phyloP scores from a whole-genome alignment of 768 basidiomycete genomes.

The Boletus rufocinnamomeus region DNA sequence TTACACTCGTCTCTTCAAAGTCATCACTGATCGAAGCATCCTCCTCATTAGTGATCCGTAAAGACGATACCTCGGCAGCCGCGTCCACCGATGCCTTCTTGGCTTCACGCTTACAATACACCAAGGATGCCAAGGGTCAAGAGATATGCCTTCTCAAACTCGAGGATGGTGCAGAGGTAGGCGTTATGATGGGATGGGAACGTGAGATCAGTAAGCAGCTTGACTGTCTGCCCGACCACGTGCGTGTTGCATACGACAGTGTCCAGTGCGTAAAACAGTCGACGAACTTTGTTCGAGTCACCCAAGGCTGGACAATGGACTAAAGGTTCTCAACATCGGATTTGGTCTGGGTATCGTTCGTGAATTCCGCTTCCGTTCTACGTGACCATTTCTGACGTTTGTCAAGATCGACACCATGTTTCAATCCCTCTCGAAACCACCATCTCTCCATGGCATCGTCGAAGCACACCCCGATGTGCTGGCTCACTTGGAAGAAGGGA shows the following conservation, averaged over 20 bases:
- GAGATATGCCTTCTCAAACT: conserved; percentile 75
- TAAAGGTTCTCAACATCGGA: conserved; percentile 85
- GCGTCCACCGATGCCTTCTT: conserved; percentile 73
- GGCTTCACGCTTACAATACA: conserved; percentile 65
- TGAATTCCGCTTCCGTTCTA: conserved; percentile 2
- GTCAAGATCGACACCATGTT: conserved; percentile 81
- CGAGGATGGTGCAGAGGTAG: conserved; percentile 72
- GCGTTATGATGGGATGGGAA: conserved; percentile 99
- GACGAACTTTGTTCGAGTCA: conserved; percentile 57
- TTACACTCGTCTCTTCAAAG: conserved; percentile 59
- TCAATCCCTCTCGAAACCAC: conserved; percentile 59
- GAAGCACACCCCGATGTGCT: conserved; percentile 95
- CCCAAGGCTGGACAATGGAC: conserved; percentile 42
- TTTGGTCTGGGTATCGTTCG: conserved; percentile 92
- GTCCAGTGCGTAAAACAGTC: conserved; percentile 76
- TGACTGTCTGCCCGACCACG: neutral
- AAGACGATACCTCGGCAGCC: conserved; percentile 55
- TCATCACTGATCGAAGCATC: conserved; percentile 28
- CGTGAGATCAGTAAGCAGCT: conserved; percentile 62
- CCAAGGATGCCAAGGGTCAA: conserved; percentile 70
- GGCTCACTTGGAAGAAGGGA: conserved; percentile 67
- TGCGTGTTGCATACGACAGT: conserved; percentile 24
- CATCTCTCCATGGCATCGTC: conserved; percentile 81
- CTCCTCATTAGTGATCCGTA: conserved; percentile 45
- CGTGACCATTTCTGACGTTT: conserved; percentile 7